Conservation (phyloP, 805 yeast species). For the Hanseniaspora jakobsenii region DNA sequence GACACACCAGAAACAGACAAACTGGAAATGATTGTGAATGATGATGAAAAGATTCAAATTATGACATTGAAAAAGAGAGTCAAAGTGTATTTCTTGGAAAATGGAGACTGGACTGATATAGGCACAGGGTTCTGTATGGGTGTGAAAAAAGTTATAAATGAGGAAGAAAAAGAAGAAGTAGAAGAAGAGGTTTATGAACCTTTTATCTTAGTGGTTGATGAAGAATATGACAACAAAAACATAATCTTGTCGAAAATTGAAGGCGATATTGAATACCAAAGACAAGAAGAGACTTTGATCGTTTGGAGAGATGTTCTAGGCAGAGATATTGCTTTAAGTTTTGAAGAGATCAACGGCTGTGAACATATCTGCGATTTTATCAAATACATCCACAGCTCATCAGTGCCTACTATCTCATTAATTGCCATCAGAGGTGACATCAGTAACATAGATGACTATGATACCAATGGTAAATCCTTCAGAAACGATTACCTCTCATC, state of each 20-base stretch:
- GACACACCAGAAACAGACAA: conserved; percentile 16
- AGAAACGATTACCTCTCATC: too few species aligned
- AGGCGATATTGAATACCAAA: conserved; percentile 71
- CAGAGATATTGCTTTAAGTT: conserved; percentile 73
- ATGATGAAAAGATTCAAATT: conserved; percentile 5
- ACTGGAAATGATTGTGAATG: conserved; percentile 6
- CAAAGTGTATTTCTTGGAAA: conserved; percentile 73
- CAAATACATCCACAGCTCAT: conserved; percentile 48
- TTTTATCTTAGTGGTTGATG: conserved; percentile 60
- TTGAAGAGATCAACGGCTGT: conserved; percentile 88
- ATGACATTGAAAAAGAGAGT: conserved; percentile 55
- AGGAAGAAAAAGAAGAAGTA: neutral
- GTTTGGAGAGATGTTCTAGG: conserved; percentile 79
- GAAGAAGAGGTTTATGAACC: conserved; percentile 32
- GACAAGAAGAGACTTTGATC: conserved; percentile 86
- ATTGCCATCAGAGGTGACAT: conserved; percentile 34
- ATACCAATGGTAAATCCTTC: neutral
- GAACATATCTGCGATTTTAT: conserved; percentile 70
- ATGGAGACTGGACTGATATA: conserved; percentile 78
- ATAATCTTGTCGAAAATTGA: conserved; percentile 55
- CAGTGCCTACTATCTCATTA: conserved; percentile 55
- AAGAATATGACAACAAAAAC: conserved; percentile 44
- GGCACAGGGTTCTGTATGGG: conserved; percentile 91
- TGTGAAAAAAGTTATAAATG: conserved; percentile 29
- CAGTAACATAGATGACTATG: conserved; percentile 7